Base-by-base conservation (phyloP, 2,329 filamentous ascomycete genomes). In the Stachybotrys chlorohalonatus region DNA sequence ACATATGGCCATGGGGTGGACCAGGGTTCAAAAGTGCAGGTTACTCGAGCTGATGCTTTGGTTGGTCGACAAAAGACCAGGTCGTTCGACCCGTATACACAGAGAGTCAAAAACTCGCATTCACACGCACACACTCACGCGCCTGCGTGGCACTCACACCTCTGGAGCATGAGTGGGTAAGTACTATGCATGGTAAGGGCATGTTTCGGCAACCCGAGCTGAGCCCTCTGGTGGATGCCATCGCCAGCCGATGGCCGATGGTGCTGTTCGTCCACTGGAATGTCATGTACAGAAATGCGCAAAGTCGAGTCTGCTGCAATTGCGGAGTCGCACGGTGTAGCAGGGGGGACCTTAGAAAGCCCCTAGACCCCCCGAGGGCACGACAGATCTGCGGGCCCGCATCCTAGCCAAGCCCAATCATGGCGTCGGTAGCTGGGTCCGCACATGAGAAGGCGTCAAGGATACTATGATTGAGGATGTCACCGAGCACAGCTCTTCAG, bases 301-400 rank as follows among this genome's bases (percentile, higher is more conserved):
- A 42, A 42, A 42, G 36, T 42, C 36, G 36, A 42, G 8, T 3
- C 36, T 42, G 36, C 9, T 9, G 36, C 36, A 13, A 42, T 5
- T 42, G 36, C 36, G 36, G 36, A 42, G 8, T 42, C 36, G 36
- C 36, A 42, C 36, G 36, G 36, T 42, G 36, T 5, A 42, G 36
- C 49, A 32, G 49, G 31, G 24, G 9, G 31, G 49, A 32, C 47
- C 15, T 8, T 49, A 49, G 17, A 8, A 30, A 30, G 24, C 47
- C n/a, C 17, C 24, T 13, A 32, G 24, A 9, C 59, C 62, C 60
- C 58, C 54, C 59, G 48, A 51, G 57, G 48, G 56, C 52, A 56
- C 56, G 63, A 61, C 54, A 65, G 65, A 68, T 68, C 65, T 68
- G 64, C 65, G 65, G 57, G 56, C 61, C 65, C 64, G 64, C 63